Conservation (phyloP, 2,329 filamentous ascomycete genomes). For the Rhynchosporium graminicola region DNA sequence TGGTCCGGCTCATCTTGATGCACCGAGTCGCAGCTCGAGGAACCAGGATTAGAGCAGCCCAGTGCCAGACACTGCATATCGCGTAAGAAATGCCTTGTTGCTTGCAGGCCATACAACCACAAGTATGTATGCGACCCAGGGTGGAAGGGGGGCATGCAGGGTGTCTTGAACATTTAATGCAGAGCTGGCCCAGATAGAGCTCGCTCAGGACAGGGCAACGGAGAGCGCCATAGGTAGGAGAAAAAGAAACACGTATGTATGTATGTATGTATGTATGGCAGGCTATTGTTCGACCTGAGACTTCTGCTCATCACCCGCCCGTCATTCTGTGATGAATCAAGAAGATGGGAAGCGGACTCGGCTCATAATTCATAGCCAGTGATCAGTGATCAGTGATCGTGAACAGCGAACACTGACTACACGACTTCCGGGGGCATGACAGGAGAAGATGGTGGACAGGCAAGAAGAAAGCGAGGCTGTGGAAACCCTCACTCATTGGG, state of each 20-base stretch:
- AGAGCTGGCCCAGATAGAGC: conserved; percentile 10
- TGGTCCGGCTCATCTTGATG: conserved; percentile 45
- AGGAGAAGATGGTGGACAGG: background rate
- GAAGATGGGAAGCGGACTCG: conserved; percentile 7
- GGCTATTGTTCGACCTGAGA: conserved; percentile 12
- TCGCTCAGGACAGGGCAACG: conserved; percentile 19
- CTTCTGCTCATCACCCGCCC: conserved; percentile 15
- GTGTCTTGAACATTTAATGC: conserved; percentile 31
- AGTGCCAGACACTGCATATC: conserved; percentile 42
- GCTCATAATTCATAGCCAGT: background rate
- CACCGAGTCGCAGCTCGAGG: conserved; percentile 35
- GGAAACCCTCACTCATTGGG: background rate
- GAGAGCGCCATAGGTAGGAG: conserved; percentile 13
- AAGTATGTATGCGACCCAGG: conserved; percentile 5
- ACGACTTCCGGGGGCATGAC: conserved; percentile 6
- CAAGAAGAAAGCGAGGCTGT: conserved; percentile 12
- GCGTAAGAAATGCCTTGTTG: conserved; percentile 39
- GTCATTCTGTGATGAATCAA: conserved; percentile 5
- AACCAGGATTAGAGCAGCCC: conserved; percentile 26
- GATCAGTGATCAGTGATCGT: too few species aligned
- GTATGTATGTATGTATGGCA: conserved; percentile 16
- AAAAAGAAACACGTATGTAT: background rate
- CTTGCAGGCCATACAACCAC: conserved; percentile 12
- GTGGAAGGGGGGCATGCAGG: conserved; percentile 22
- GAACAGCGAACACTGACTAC: conserved; percentile 1